Evolutionary conservation across 2,329 filamentous ascomycete species (phyloP).

Genomic region (Zymoseptoria pseudotritici): DNA sequence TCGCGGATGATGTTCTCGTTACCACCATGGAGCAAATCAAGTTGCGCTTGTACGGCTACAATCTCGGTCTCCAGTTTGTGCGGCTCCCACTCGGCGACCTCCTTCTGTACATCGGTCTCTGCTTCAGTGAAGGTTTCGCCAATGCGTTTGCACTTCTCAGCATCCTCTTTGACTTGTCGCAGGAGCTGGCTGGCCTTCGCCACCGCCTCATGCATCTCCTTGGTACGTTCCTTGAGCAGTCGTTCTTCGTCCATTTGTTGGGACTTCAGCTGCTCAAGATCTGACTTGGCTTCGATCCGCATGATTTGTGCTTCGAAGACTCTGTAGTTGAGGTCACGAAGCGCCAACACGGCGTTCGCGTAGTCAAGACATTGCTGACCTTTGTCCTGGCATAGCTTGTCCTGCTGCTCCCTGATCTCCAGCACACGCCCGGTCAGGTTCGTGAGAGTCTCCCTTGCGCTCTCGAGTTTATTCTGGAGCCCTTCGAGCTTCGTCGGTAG

Average conservation of each 20-base stretch:
- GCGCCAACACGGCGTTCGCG: constrained; percentile 52
- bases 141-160: constrained; percentile 13
- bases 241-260: constrained; percentile 44
- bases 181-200: constrained; percentile 21
- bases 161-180: constrained; percentile 10
- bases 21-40: constrained; percentile 67
- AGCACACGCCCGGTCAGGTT: constrained; percentile 43
- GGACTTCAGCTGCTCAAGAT: constrained; percentile 59
- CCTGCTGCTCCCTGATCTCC: constrained; percentile 39
- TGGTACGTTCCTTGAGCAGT: constrained; percentile 43
- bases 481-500: constrained; percentile 65
- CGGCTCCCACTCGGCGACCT: constrained; percentile 24
- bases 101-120: constrained; percentile 19
- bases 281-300: constrained; percentile 74
- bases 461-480: constrained; percentile 40
- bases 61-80: constrained; percentile 63
- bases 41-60: constrained; percentile 61
- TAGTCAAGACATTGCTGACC: constrained; percentile 45
- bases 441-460: constrained; percentile 34
- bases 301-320: constrained; percentile 64
- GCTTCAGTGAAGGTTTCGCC: constrained; percentile 20
- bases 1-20: constrained; percentile 69
- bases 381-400: constrained; percentile 25
- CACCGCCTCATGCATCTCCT: constrained; percentile 29
- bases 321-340: constrained; percentile 56